Evolutionary conservation across 23 red algal species (phyloP), one percentile per base, ranked within the genome.

Genomic region (Gracilaria vermiculophylla): DNA sequence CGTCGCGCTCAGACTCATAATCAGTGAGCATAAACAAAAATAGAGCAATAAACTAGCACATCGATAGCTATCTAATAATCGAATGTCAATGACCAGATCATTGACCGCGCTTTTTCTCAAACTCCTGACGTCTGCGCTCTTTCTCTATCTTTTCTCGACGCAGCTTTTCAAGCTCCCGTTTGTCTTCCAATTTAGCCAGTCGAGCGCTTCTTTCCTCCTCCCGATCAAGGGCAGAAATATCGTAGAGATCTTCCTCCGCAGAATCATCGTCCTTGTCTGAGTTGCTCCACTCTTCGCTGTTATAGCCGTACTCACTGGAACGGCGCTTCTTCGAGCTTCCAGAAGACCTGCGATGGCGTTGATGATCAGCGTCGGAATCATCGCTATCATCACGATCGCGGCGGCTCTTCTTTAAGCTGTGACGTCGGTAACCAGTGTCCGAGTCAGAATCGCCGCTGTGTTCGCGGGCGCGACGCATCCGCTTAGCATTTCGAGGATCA

Each of bases 211-310:
- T 47, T 6, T 41, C 81, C 62, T 85, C 81, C 64, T 85, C 81
- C 43, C 62, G 61, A 16, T 85, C 81, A 39, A 85, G 47, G 9
- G 81, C 81, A 2, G 60, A 62, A 41, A 85, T 69, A 37, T 66
- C 81, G 29, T 31, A 69, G 3, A 72, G 25, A 45, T 85, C 62
- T 36, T 71, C 81, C 15, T 85, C 80, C 23, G 42, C 42, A 54
- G 37, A 44, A 15, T 85, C 81, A 15, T 85, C 81, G 14, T 73
- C 62, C 2, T 41, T 45, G 19, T 73, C 81, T 23, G 28, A 37
- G 41, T 85, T 45, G 45, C 81, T 71, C 40, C 40, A 85, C 28
- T 85, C 81, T 19, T 85, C 81, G 47, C 81, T 85, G 36, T 34
- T 85, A 23, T 85, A 85, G 15, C 81, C 81, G 8, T 43, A 21